Evolutionary conservation across 2,329 filamentous ascomycete species (phyloP).

Genomic region (Didymella lethalis): DNA sequence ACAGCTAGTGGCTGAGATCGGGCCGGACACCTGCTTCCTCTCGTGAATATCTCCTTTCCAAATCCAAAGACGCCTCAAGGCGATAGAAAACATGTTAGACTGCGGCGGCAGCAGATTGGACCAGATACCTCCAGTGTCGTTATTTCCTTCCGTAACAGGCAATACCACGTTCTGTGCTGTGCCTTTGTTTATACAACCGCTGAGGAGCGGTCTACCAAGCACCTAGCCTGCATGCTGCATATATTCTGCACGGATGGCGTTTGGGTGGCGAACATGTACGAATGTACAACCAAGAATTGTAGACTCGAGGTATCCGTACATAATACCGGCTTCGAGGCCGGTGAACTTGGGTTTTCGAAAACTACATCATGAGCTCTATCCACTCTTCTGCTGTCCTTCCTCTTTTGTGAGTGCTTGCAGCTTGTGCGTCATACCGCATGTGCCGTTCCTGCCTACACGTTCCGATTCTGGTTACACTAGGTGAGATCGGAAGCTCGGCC

Average conservation of each 20-base stretch:
- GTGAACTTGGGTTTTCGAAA: neutral
- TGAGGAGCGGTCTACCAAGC: slow-evolving; percentile 27
- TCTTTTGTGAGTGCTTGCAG: neutral
- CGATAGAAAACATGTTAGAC: slow-evolving; percentile 16
- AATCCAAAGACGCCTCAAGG: slow-evolving; percentile 2
- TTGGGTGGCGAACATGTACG: slow-evolving; percentile 11
- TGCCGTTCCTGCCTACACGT: neutral
- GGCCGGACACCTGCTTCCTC: neutral
- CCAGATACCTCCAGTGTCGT: neutral
- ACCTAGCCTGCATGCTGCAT: slow-evolving; percentile 16
- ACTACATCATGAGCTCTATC: neutral
- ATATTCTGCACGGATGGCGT: slow-evolving; percentile 17
- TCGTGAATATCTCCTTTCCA: neutral
- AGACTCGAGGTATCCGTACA: neutral
- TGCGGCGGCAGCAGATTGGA: slow-evolving; percentile 1
- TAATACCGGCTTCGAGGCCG: neutral
- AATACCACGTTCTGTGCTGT: slow-evolving; percentile 11
- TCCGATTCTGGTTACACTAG: too few relatives aligned
- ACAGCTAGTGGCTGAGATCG: slow-evolving; percentile 63
- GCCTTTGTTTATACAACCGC: slow-evolving; percentile 21
- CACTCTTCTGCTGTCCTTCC: neutral
- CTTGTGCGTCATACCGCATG: neutral
- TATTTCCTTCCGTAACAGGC: slow-evolving; percentile 3
- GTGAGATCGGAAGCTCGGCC: too few relatives aligned
- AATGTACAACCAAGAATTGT: slow-evolving; percentile 11